Evolutionary conservation across 2,329 filamentous ascomycete genomes (phyloP), one percentile per base, ranked within the genome.

Genomic region (Cytospora schulzeri): DNA sequence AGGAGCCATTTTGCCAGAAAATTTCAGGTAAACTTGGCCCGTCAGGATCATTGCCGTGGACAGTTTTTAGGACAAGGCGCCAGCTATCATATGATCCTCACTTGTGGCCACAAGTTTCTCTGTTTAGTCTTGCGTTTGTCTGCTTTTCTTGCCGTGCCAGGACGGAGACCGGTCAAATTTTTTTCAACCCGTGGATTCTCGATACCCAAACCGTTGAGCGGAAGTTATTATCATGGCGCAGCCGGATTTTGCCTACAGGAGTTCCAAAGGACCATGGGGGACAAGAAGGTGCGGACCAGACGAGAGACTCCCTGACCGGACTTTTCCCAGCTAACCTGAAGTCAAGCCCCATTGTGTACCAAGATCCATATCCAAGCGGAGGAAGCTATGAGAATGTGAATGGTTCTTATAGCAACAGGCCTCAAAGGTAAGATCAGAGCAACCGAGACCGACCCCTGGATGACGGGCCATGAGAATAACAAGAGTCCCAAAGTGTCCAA

Each of bases 201-300:
- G 48, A 62, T 51, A 55, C 48, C 57, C 62, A 61, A 52, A 38
- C 52, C 57, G 19, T 29, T 28, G 62, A 64, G 50, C 61, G 73
- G 71, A 74, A 77, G 68, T 80, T 12, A 48, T 80, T 12, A 48
- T n/a, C n/a, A 48, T 82, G 80, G 76, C 79, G 53, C 79, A 81
- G 68, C 76, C 79, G 71, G 79, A 82, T 61, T 77, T 80, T 76
- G 75, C 78, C 67, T 83, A 83, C 74, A 79, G 78, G 72, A 76
- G 74, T 68, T 72, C 81, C 69, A 67, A 67, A 62, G 65, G 62
- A 65, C 62, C 65, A 22, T 67, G 65, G 65, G 65, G 51, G 41
- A 64, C 65, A 55, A 60, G 62, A 67, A 85, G 82, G 83, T 85
- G 80, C 79, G 81, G 75, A 73, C 65, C 70, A 56, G 64, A 66